Evolutionary conservation across 805 yeast species (phyloP).

Genomic region (Candida ipomoeae): DNA sequence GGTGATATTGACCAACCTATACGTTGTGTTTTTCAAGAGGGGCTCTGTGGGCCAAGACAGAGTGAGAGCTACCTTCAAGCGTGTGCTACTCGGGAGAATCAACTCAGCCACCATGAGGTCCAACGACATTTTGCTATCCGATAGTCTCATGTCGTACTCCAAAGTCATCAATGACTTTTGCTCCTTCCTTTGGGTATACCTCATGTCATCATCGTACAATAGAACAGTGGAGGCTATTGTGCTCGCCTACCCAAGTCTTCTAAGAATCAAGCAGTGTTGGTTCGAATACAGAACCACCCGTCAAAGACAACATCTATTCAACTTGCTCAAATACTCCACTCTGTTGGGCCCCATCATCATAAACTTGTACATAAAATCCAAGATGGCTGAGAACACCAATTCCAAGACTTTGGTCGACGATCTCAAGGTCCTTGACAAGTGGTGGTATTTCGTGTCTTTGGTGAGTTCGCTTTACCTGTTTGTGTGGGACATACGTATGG

Average conservation of each 20-base stretch:
- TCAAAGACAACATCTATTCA: conserved; percentile 56
- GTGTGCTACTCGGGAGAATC: conserved; percentile 58
- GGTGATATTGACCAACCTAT: background rate
- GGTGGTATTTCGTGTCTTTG: conserved; percentile 45
- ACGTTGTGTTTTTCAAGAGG: conserved; percentile 16
- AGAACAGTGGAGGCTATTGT: conserved; percentile 27
- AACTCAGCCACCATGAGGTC: conserved; percentile 55
- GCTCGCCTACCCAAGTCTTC: conserved; percentile 56
- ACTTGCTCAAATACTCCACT: conserved; percentile 70
- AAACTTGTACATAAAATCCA: conserved; percentile 21
- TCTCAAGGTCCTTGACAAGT: conserved; percentile 23
- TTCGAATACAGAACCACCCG: conserved; percentile 55
- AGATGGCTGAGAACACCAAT: conserved; percentile 11
- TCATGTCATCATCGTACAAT: conserved; percentile 25
- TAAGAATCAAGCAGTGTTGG: conserved; percentile 80
- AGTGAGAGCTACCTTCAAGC: conserved; percentile 44
- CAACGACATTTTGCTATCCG: conserved; percentile 80
- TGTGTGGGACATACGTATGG: conserved; percentile 85
- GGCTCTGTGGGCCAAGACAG: conserved; percentile 38
- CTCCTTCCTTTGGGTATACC: conserved; percentile 46
- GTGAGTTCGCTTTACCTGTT: conserved; percentile 75
- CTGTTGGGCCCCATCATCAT: conserved; percentile 45
- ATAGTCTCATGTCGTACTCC: conserved; percentile 77
- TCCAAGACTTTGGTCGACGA: conserved; percentile 2
- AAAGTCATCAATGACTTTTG: conserved; percentile 71